These are phyloP conservation scores for Daldinia vernicosa DNA, from an alignment of 495 filamentous ascomycete species.

Conservation along the genomic window DNA sequence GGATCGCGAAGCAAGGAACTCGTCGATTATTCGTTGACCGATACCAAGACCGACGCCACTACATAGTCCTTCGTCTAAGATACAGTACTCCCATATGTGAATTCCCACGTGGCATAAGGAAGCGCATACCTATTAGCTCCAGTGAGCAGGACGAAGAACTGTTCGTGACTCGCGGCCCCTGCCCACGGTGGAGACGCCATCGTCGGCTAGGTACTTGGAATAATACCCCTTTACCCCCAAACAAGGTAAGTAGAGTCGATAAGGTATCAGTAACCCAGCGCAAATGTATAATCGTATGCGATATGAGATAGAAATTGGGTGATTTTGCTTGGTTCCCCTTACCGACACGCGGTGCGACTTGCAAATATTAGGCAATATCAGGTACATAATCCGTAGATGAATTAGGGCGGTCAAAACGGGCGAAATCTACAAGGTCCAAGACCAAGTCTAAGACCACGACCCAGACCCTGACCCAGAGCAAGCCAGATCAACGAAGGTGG, in stretches of 20 bases:
- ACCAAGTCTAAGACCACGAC: no score
- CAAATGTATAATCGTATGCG: neutral
- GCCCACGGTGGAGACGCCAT: constrained; percentile 64
- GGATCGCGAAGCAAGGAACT: constrained; percentile 78
- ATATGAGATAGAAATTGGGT: neutral
- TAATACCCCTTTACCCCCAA: neutral
- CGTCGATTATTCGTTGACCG: constrained; percentile 86
- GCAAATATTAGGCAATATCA: neutral
- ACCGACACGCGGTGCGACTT: neutral
- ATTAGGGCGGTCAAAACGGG: constrained; percentile 36
- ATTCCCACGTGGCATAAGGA: constrained; percentile 4
- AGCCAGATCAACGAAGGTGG: constrained; percentile 25
- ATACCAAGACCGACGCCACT: constrained; percentile 93
- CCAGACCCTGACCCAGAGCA: neutral
- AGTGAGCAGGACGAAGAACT: constrained; percentile 68
- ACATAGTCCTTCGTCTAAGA: constrained; percentile 37
- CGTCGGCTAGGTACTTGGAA: neutral
- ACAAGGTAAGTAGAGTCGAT: neutral
- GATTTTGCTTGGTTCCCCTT: neutral
- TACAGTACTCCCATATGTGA: constrained; percentile 8
- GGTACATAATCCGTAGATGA: neutral
- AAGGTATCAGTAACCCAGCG: neutral
- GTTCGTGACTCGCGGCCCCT: constrained; percentile 54
- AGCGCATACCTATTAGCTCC: constrained; percentile 74
- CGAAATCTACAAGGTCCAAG: constrained; percentile 8